Conservation (phyloP, 2,329 filamentous ascomycete genomes). For the Colletotrichum lini region DNA sequence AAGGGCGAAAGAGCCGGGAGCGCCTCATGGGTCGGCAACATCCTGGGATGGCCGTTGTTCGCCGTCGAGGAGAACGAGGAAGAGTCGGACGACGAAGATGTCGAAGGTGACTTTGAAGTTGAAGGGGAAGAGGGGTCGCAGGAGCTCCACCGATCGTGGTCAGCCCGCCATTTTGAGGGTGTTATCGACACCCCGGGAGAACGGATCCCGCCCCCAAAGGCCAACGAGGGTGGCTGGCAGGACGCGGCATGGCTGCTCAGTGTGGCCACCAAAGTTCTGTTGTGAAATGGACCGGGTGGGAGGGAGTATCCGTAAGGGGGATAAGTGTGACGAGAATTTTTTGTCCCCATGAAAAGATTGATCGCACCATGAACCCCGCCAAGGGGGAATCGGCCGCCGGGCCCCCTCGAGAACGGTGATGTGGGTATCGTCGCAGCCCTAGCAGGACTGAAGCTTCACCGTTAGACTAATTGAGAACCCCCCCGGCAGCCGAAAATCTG, state of each 20-base stretch:
- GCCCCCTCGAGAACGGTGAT: slow-evolving; percentile 22
- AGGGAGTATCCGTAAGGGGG: not conserved
- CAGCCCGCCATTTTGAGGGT: slow-evolving; percentile 57
- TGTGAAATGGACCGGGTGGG: slow-evolving; percentile 54
- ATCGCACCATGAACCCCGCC: slow-evolving; percentile 1
- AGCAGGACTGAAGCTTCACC: slow-evolving; percentile 28
- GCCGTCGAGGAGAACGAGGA: slow-evolving; percentile 74
- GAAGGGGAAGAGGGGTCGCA: slow-evolving; percentile 47
- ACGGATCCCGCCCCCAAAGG: slow-evolving; percentile 62
- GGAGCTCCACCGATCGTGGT: slow-evolving; percentile 51
- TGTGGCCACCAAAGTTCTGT: slow-evolving; percentile 74
- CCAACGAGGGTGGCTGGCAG: slow-evolving; percentile 73
- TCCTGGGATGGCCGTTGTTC: slow-evolving; percentile 74
- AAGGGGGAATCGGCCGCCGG: not conserved
- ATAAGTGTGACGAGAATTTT: not conserved
- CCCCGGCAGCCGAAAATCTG: slow-evolving; percentile 27
- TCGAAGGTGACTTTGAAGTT: slow-evolving; percentile 53
- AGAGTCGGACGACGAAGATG: slow-evolving; percentile 58
- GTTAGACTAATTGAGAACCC: slow-evolving; percentile 34
- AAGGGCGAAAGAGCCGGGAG: slow-evolving; percentile 66
- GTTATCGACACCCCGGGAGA: slow-evolving; percentile 60
- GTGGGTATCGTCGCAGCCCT: slow-evolving; percentile 36
- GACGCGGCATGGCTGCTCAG: slow-evolving; percentile 78
- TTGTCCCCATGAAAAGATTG: not conserved
- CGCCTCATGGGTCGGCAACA: slow-evolving; percentile 70